Base-by-base conservation (phyloP, 2,329 filamentous ascomycete species). In the Ceratocystis papillata region DNA sequence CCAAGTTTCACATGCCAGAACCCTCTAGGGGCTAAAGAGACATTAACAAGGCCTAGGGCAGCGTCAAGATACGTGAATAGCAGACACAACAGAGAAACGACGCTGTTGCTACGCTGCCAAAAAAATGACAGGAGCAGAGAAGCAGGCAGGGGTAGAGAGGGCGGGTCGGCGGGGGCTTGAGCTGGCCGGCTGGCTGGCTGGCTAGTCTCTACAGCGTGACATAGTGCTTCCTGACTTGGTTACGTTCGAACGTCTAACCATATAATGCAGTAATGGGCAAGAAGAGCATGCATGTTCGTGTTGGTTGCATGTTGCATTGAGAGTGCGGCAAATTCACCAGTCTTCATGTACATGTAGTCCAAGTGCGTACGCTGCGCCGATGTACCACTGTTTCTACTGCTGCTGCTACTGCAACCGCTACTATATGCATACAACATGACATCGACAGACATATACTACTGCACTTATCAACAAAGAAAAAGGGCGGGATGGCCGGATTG, bases 1-100 rank as follows among this genome's bases (percentile, higher is more conserved):
- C 53, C 53, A 57, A 57, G 53, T 57, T 57, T 57, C 53, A 53
- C 22, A 57, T 57, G 22, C 53, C 22, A 57, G 22, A 57, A 33
- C 53, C 53, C 53, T 57, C 28, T 33, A 57, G 53, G 53, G 53
- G 15, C 30, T 17, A 57, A 33, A 28, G 22, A 28, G 20, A 55
- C 20, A 22, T 41, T 41, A 41, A 41, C 37, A 41, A 15, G 37
- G 37, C 37, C 12, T 5, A 1, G 12, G 12, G 10, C 10, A 15
- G 37, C 12, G 12, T 41, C 37, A 41, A 41, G 37, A 41, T 15
- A 41, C 2, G 37, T 41, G 4, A 41, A 41, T 15, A 15, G 37
- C 37, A 12, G 37, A 12, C 12, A 41, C 37, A 41, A 41, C 37
- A 41, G 37, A 41, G 12, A 41, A 41, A 41, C 37, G 50, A 48